Evolutionary conservation across 2,329 filamentous ascomycete species (phyloP).

Genomic region (Calonectria pseudoreteaudii): DNA sequence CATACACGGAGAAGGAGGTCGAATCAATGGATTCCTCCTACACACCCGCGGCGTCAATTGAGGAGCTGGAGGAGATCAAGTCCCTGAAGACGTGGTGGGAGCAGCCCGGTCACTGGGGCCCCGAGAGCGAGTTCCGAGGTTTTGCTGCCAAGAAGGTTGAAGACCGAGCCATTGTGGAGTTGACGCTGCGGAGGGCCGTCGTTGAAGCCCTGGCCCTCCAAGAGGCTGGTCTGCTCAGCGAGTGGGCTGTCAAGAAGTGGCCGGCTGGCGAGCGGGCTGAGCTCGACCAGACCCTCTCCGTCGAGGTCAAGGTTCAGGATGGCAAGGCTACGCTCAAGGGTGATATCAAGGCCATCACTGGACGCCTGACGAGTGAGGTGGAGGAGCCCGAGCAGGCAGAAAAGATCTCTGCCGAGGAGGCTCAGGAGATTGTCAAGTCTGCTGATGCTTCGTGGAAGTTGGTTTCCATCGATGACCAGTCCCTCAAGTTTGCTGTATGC

Average conservation of each 20-base stretch:
- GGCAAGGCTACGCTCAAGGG: constrained; percentile 56
- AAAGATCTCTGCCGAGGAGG: constrained; percentile 52
- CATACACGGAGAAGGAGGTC: constrained; percentile 47
- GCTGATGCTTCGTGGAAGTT: constrained; percentile 70
- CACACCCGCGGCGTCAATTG: constrained; percentile 58
- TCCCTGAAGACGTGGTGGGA: constrained; percentile 66
- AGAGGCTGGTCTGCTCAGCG: constrained; percentile 44
- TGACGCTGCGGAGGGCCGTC: constrained; percentile 62
- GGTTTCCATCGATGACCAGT: constrained; percentile 68
- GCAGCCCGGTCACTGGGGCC: constrained; percentile 62
- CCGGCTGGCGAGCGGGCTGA: constrained; percentile 46
- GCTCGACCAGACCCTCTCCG: constrained; percentile 49
- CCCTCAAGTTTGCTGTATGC: constrained; percentile 81
- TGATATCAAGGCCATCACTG: constrained; percentile 49
- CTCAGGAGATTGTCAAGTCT: constrained; percentile 54
- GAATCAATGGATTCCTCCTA: constrained; percentile 53
- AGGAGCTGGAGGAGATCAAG: constrained; percentile 61
- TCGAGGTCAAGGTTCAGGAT: constrained; percentile 54
- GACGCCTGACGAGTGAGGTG: constrained; percentile 47
- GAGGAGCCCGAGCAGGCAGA: constrained; percentile 40
- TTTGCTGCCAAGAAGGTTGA: constrained; percentile 57
- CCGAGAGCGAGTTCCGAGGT: constrained; percentile 56
- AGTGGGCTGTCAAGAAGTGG: constrained; percentile 51
- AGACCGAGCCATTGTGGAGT: constrained; percentile 60
- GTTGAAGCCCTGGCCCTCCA: constrained; percentile 63